Base-by-base conservation (phyloP, 192 early-diverging fungal species). In the Anaeromyces robustus region DNA sequence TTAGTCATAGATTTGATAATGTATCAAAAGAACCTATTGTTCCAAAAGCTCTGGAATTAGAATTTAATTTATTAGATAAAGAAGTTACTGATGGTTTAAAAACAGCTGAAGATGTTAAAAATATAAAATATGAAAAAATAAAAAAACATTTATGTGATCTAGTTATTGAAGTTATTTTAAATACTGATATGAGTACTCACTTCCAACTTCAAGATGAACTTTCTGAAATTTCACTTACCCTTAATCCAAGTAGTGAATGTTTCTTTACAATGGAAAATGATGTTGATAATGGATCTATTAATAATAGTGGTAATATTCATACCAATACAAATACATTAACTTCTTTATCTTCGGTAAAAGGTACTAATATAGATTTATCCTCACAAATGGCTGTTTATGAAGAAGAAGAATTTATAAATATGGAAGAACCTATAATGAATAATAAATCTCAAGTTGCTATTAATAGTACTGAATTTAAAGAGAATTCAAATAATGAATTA, bases 131-230 rank as follows among this genome's bases (percentile, higher is more conserved):
- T 22, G 43, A 52, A 52, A 52, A 52, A 52, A 52, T 52, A 52
- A 52, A 52, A 52, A 18, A 52, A 7, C 22, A 52, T 52, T 52
- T 52, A 22, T 52, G 43, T 52, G 43, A 52, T 52, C 43, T 52
- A 22, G 14, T 93, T 80, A 83, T 86, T 26, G 92, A 94, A 81
- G 92, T 90, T 52, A 95, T 98, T 80, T 87, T 98, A 43, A 90
- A 92, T 28, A 98, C 96, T 1, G 96, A 98, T 83, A 98, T 98
- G 96, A 86, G 89, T 4, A 90, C 92, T 16, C 96, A 98, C 83
- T 98, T 95, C 86, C 88, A 81, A 9, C 82, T 92, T 28, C 86
- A 90, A 18, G 89, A 91, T 77, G 83, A 90, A 79, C 86, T 88
- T 29, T 77, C 80, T 79, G 34, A 77, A 26, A 85, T 82, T 34